phyloP scores from a whole-genome alignment of 345 rosid species.

The Gossypium ekmanianum region DNA sequence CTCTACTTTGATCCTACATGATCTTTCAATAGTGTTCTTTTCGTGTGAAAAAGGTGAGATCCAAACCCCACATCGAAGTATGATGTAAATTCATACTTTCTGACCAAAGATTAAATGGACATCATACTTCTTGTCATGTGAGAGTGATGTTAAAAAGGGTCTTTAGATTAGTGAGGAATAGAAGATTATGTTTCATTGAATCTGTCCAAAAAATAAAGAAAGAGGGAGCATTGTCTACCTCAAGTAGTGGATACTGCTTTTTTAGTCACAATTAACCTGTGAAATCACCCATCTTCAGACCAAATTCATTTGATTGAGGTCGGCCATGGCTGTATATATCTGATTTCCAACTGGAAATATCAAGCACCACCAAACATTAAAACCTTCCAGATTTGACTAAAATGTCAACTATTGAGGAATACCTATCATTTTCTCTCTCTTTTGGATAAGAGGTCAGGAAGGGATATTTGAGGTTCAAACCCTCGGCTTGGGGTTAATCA shows the following conservation, averaged over 20 bases:
- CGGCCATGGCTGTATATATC: background rate
- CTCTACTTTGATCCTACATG: background rate
- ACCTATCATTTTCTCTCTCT: background rate
- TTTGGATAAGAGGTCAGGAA: background rate
- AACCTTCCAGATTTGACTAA: background rate
- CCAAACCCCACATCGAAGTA: background rate
- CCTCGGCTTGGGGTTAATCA: no score
- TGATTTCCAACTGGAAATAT: background rate
- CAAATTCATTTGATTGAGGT: conserved; percentile 4
- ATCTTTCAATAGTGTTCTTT: background rate
- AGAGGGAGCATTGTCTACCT: background rate
- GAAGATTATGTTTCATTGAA: conserved; percentile 3
- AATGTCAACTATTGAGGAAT: background rate
- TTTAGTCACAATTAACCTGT: conserved; percentile 4
- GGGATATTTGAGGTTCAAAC: background rate
- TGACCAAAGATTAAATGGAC: background rate
- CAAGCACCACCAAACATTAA: background rate
- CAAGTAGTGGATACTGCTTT: conserved; percentile 8
- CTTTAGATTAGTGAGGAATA: background rate
- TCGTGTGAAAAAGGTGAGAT: background rate
- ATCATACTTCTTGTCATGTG: background rate
- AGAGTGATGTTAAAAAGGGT: background rate
- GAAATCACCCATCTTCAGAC: background rate
- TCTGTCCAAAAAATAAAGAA: background rate
- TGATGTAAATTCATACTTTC: background rate